phyloP scores from a whole-genome alignment of 345 rosid genomes.

The Murraya paniculata region DNA sequence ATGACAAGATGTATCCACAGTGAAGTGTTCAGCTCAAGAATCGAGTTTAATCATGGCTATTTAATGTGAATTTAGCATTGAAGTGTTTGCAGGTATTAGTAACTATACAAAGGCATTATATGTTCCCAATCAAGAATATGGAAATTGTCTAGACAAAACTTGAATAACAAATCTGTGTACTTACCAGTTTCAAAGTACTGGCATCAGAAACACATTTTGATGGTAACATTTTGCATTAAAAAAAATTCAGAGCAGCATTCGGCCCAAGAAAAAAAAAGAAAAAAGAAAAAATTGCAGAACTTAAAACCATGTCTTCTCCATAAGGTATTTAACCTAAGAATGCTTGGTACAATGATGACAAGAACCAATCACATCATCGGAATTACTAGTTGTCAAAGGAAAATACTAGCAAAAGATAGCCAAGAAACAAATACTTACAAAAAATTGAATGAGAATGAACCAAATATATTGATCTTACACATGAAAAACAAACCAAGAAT shows the following conservation, averaged over 20 bases:
- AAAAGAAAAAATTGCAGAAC: background rate
- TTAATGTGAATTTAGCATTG: no score
- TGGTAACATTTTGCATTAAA: background rate
- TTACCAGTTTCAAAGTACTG: background rate
- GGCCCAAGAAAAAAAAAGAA: background rate
- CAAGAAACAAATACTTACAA: background rate
- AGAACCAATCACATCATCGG: background rate
- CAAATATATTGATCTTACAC: conserved; percentile 10
- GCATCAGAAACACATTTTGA: background rate
- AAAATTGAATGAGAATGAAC: background rate
- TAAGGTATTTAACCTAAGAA: background rate
- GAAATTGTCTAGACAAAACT: background rate
- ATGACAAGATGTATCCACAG: background rate
- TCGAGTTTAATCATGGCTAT: background rate
- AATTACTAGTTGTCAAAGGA: background rate
- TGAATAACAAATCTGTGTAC: background rate
- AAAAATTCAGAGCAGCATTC: background rate
- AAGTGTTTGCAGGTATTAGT: background rate
- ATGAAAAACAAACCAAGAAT: conserved; percentile 32
- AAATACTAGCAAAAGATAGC: background rate
- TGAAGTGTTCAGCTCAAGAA: background rate
- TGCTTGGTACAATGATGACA: background rate
- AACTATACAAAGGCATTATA: background rate
- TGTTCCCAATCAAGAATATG: background rate
- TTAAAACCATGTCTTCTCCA: background rate